phyloP scores from a whole-genome alignment of 768 basidiomycete genomes.

The Coprinopsis marcescibilis region DNA sequence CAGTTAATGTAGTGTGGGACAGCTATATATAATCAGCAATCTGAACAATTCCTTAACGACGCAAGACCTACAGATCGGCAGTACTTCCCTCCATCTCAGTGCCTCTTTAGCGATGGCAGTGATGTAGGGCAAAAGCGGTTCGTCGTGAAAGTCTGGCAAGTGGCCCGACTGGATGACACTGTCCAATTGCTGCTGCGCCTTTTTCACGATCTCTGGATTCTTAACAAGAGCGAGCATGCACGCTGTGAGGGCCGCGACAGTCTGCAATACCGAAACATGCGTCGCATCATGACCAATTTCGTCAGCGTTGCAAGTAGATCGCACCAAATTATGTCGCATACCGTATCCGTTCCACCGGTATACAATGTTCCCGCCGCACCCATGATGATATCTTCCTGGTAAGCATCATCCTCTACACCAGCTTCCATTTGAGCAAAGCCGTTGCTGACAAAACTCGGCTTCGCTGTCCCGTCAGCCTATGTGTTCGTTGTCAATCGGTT shows the following conservation, averaged over 20 bases:
- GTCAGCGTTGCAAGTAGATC: no score
- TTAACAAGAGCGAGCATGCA: constrained; percentile 13
- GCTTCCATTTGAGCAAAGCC: no score
- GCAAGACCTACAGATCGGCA: constrained; percentile 19
- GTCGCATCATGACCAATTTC: no score
- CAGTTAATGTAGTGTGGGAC: constrained; percentile 27
- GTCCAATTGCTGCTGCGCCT: constrained; percentile 37
- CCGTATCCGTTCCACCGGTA: no score
- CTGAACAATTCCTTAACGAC: background rate
- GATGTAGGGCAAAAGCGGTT: constrained; percentile 29
- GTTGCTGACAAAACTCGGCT: no score
- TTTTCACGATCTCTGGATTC: constrained; percentile 29
- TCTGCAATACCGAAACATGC: no score
- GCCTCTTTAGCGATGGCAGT: constrained; percentile 29
- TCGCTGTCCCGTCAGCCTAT: no score
- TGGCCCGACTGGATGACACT: background rate
- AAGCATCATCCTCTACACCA: no score
- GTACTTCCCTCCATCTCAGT: constrained; percentile 22
- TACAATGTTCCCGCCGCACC: no score
- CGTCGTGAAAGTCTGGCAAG: constrained; percentile 30
- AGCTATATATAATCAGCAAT: constrained; percentile 11
- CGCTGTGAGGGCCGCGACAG: constrained; percentile 4
- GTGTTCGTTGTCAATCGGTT: no score
- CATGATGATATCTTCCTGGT: no score
- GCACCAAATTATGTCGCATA: no score